phyloP scores from a whole-genome alignment of 257 asterid species.

The Fraxinus pennsylvanica region DNA sequence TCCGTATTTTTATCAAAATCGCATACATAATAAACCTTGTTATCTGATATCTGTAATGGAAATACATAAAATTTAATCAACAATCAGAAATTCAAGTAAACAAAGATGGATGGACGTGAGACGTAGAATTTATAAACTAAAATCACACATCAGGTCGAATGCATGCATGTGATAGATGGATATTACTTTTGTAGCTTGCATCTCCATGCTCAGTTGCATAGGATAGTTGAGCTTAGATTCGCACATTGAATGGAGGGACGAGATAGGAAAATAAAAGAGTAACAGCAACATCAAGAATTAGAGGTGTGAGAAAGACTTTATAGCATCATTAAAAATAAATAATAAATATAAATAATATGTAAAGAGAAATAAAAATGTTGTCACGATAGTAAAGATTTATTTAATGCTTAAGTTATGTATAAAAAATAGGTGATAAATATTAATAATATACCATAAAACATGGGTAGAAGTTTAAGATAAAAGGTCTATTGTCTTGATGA shows the following conservation, averaged over 20 bases:
- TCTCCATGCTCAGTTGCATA: background rate
- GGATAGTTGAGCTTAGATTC: background rate
- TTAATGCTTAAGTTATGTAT: background rate
- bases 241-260: background rate
- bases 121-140: background rate
- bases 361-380: background rate
- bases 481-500: constrained; percentile 1
- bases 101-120: background rate
- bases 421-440: background rate
- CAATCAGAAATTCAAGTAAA: constrained; percentile 13
- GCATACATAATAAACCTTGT: background rate
- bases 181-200: background rate
- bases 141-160: background rate
- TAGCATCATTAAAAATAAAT: background rate
- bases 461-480: background rate
- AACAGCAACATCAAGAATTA: constrained; percentile 10
- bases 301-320: background rate
- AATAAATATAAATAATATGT: background rate
- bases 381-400: background rate
- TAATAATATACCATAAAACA: constrained; percentile 7
- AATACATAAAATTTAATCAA: background rate
- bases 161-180: background rate
- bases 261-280: background rate
- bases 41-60: background rate
- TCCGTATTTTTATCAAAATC: background rate